Base-by-base conservation (phyloP, 495 filamentous ascomycete genomes). In the Bombardia bombarda region DNA sequence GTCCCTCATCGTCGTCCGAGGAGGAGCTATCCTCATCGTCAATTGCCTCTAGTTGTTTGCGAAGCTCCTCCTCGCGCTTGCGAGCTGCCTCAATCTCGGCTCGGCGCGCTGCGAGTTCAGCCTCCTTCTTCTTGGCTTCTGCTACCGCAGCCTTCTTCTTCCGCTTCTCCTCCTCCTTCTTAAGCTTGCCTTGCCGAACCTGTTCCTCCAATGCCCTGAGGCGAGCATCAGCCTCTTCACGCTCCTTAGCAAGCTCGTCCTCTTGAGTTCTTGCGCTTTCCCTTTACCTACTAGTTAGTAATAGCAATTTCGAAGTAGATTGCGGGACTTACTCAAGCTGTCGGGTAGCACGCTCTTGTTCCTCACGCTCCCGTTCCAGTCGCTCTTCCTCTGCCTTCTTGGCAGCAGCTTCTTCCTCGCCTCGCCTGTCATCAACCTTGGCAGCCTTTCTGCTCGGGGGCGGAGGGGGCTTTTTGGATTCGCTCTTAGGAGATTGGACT, bases 131-230 rank as follows among this genome's bases (percentile, higher is more conserved):
- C 53, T 86, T 89, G 18, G 90, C 83, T 55, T 87, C 84, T 38
- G 82, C 80, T 48, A 86, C 68, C 7, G 90, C 87, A 36, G 89
- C 90, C 61, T 95, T 88, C 68, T 85, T 90, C 51, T 80, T 80
- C 16, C 79, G 81, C 67, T 90, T 95, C 67, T 95, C 93, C 61
- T 97, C 93, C 52, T 90, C 83, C 60, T 92, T 95, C 74, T 90
- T 93, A n/a, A 97, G 66, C 66, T 96, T 96, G 42, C 90, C 90
- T 61, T 88, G 85, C 49, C 82, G 82, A 34, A 97, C 88, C 59
- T 93, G 88, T 57, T 97, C 87, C 56, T 99, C 88, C 21, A 99
- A 74, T 19, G 88, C 90, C 52, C 78, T 83, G 17, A 95, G 76
- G 33, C 87, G 83, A 32, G 84, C 86, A 53, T 84, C 80, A 35